phyloP scores from a whole-genome alignment of 768 basidiomycete genomes.

The Tylopilus plumbeoviolaceoides region DNA sequence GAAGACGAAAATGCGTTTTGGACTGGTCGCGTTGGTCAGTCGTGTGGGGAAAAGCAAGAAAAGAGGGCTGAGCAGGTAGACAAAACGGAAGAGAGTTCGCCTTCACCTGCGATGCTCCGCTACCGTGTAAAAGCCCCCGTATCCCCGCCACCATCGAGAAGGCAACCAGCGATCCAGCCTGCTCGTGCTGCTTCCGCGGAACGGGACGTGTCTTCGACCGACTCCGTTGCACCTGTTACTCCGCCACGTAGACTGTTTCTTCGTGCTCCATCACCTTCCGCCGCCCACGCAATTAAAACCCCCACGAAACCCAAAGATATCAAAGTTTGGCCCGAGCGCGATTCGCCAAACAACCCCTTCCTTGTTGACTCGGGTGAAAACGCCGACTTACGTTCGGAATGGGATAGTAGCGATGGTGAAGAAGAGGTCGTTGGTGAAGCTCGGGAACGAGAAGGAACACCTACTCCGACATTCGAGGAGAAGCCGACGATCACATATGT shows the following conservation, averaged over 20 bases:
- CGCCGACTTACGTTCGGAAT: slow-evolving; percentile 18
- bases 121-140: slow-evolving; percentile 42
- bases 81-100: slow-evolving; percentile 17
- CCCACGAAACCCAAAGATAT: slow-evolving; percentile 39
- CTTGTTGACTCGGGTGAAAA: slow-evolving; percentile 37
- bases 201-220: slow-evolving; percentile 6
- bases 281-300: slow-evolving; percentile 29
- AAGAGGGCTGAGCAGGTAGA: slow-evolving; percentile 3
- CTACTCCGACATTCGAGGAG: slow-evolving; percentile 42
- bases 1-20: slow-evolving; percentile 42
- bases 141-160: slow-evolving; percentile 65
- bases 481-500: slow-evolving; percentile 66
- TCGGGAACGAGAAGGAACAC: slow-evolving; percentile 35
- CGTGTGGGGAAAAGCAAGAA: slow-evolving; percentile 4
- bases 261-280: slow-evolving; percentile 18
- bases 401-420: slow-evolving; percentile 28
- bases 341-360: slow-evolving; percentile 74
- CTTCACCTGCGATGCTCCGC: slow-evolving; percentile 36
- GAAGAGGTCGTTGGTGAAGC: slow-evolving; percentile 32
- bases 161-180: slow-evolving; percentile 34
- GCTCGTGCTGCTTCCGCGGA: slow-evolving; percentile 26
- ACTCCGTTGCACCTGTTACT: slow-evolving; percentile 21
- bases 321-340: slow-evolving; percentile 39
- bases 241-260: slow-evolving; percentile 23
- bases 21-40: slow-evolving; percentile 22